Evolutionary conservation across 73 alveolate genomes (phyloP).

Genomic region (Symbiodinium natans): DNA sequence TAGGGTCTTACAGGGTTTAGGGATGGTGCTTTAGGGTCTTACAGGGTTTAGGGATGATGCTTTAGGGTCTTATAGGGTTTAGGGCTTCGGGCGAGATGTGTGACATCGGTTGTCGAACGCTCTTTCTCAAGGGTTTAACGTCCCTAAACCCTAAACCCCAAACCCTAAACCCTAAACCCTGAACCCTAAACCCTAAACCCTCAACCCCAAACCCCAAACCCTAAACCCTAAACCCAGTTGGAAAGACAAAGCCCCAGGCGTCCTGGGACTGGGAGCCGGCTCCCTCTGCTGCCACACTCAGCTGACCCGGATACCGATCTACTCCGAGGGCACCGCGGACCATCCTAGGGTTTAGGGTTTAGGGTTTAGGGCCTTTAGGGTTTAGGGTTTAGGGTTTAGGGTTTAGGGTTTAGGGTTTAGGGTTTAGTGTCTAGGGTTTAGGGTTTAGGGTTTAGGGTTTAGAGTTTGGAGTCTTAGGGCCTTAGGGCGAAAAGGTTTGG

Average conservation of each 20-base stretch:
- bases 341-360: neutral
- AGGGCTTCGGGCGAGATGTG: too few relatives aligned
- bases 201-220: neutral
- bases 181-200: neutral
- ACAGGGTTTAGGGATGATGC: too few relatives aligned
- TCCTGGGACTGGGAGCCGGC: constrained; percentile 27
- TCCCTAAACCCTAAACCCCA: neutral
- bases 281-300: neutral
- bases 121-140: neutral
- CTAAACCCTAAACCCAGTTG: neutral
- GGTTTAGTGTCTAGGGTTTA: neutral
- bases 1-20: too few relatives aligned
- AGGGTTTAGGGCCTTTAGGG: neutral
- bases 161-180: neutral
- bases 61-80: too few relatives aligned
- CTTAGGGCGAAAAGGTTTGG: too few relatives aligned
- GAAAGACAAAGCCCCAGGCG: neutral
- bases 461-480: neutral
- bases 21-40: too few relatives aligned
- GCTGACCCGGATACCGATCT: too few relatives aligned
- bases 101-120: too few relatives aligned
- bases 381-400: neutral
- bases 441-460: neutral
- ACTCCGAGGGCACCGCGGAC: too few relatives aligned
- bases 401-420: neutral